Conservation (phyloP, 176 grass and related monocot species). For the Eremochloa ophiuroides region DNA sequence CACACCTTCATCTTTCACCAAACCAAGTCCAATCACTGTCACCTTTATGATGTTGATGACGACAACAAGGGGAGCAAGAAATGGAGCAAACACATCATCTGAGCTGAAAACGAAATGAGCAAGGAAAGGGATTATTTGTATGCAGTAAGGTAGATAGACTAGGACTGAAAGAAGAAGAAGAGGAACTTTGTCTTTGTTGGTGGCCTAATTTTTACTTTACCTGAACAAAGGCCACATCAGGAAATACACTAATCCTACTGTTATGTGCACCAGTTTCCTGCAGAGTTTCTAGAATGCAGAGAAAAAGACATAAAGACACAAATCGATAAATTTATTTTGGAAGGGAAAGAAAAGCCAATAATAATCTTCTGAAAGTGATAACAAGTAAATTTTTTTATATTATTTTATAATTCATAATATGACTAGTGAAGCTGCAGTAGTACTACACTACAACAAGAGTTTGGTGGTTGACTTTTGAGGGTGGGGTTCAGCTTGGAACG, state of each 20-base stretch:
- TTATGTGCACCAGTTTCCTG: slow-evolving; percentile 83
- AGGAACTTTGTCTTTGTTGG: not conserved
- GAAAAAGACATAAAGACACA: not conserved
- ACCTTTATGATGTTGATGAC: slow-evolving; percentile 61
- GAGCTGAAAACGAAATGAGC: not conserved
- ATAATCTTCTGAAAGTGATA: not conserved
- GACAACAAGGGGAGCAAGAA: slow-evolving; percentile 53
- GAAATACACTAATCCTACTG: slow-evolving; percentile 54
- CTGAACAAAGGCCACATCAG: slow-evolving; percentile 87
- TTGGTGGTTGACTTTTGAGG: not conserved
- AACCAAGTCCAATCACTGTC: slow-evolving; percentile 65
- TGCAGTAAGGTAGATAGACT: not conserved
- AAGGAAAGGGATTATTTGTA: not conserved
- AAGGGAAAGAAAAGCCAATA: not conserved
- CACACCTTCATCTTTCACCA: slow-evolving; percentile 73
- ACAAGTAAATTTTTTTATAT: too few species aligned
- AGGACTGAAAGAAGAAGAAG: not conserved
- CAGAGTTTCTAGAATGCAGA: slow-evolving; percentile 54
- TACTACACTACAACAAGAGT: too few species aligned
- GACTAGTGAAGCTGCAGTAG: not conserved
- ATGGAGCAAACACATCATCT: slow-evolving; percentile 45
- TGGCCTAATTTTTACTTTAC: slow-evolving; percentile 34
- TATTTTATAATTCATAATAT: not conserved
- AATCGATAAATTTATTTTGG: not conserved
- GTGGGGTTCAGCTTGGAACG: not conserved